Evolutionary conservation across 495 filamentous ascomycete genomes (phyloP).

Genomic region (Penicillium verhagenii): DNA sequence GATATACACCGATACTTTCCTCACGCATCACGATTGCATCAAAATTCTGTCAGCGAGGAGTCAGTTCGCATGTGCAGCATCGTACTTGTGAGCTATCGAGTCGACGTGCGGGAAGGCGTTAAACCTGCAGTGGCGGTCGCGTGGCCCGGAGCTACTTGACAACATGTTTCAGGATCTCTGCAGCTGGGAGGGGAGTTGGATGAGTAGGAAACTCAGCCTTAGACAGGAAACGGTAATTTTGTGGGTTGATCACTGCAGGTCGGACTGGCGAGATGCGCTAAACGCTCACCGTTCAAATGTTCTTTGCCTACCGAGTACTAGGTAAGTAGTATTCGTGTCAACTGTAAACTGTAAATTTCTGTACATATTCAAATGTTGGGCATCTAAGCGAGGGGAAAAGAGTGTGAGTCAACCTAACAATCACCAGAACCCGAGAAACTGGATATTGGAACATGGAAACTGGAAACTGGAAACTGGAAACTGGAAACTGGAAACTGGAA

Average conservation of each 20-base stretch:
- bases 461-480: too few species aligned
- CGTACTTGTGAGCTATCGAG: constrained; percentile 25
- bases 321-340: too few species aligned
- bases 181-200: background rate
- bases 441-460: too few species aligned
- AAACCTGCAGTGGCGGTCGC: constrained; percentile 22
- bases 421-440: too few species aligned
- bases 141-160: constrained; percentile 22
- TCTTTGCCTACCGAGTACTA: background rate
- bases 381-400: background rate
- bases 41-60: background rate
- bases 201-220: background rate
- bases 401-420: too few species aligned
- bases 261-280: background rate
- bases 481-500: background rate
- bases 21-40: background rate
- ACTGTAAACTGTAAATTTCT: too few species aligned
- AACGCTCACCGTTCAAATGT: constrained; percentile 2
- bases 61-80: background rate
- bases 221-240: constrained; percentile 1
- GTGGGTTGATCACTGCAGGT: background rate
- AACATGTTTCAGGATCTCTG: constrained; percentile 23
- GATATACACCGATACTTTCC: constrained; percentile 4
- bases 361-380: too few species aligned
- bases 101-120: constrained; percentile 15